Base-by-base conservation (phyloP, 148 eudicot genomes). In the Vaccinium myrtillus region DNA sequence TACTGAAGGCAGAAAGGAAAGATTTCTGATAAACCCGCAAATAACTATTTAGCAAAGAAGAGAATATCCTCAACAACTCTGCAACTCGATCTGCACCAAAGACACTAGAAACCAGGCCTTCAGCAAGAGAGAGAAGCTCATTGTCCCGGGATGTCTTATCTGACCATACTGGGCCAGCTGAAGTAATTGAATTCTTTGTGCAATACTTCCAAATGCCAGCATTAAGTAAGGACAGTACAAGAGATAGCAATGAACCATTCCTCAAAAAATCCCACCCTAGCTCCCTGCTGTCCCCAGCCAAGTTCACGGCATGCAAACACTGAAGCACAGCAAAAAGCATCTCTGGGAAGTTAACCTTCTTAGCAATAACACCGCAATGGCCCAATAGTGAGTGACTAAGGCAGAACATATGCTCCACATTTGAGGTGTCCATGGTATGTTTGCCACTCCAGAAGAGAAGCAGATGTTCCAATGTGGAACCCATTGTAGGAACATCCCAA, bases 221-320 rank as follows among this genome's bases (percentile, higher is more conserved):
- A 88, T 79, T 81, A 81, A 97, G 90, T 65, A 93, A 82, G 55
- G 95, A 94, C 55, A 95, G 84, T 75, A 92, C 59, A 70, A 97
- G 87, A 80, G 99, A 93, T 25, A 97, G 90, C 95, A 93, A 97
- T 83, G 94, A 94, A 55, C 94, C 93, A 83, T 81, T 87, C 88
- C 96, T 92, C 82, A 91, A 77, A 14, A 91, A 91, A 82, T 95
- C 95, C 98, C 95, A 97, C 54, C 95, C 91, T 39, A 89, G 89
- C 78, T 90, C 92, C 85, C 80, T 83, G 18, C 80, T 53, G 65
- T 90, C 92, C 86, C 87, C 95, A 74, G 88, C 71, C 85, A 85
- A 71, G 55, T 76, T 84, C 36, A 86, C 83, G 77, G 83, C 87
- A 85, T 88, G 79, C 82, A 97, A 86, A 83, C 86, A 91, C 84